Evolutionary conservation across 257 asterid species (phyloP).

Genomic region (Ilex aquifolium): DNA sequence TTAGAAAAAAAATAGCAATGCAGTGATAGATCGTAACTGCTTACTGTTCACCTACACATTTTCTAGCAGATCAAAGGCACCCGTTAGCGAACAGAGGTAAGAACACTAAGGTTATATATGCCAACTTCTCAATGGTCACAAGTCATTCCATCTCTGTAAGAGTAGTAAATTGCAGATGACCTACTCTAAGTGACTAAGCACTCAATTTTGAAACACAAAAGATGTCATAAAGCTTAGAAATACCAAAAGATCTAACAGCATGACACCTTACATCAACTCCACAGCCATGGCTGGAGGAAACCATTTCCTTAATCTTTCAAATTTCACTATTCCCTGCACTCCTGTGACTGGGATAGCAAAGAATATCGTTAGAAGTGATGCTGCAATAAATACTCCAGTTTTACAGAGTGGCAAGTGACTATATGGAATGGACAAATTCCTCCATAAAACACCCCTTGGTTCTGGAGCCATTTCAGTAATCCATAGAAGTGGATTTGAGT

Average conservation of each 20-base stretch:
- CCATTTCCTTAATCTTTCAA: slow-evolving; percentile 68
- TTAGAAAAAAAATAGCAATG: too few species aligned
- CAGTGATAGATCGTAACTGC: too few species aligned
- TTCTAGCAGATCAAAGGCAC: too few species aligned
- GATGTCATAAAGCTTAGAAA: background rate
- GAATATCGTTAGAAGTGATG: slow-evolving; percentile 71
- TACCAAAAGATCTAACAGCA: slow-evolving; percentile 2
- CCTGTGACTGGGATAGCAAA: slow-evolving; percentile 91
- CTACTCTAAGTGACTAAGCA: background rate
- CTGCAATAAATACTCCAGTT: slow-evolving; percentile 49
- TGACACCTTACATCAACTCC: slow-evolving; percentile 61
- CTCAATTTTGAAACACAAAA: background rate
- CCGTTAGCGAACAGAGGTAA: too few species aligned
- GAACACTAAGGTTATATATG: too few species aligned
- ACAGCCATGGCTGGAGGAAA: slow-evolving; percentile 96
- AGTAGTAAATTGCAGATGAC: too few species aligned
- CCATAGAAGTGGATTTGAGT: slow-evolving; percentile 71
- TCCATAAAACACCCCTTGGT: slow-evolving; percentile 89
- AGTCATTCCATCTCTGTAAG: too few species aligned
- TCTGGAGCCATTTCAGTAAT: slow-evolving; percentile 93
- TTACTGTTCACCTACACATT: too few species aligned
- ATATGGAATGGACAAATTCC: slow-evolving; percentile 53
- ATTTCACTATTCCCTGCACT: slow-evolving; percentile 88
- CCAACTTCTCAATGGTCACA: too few species aligned
- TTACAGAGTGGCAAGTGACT: slow-evolving; percentile 55